phyloP scores from a whole-genome alignment of 306 rosid species.

The Hippophae tibetana region DNA sequence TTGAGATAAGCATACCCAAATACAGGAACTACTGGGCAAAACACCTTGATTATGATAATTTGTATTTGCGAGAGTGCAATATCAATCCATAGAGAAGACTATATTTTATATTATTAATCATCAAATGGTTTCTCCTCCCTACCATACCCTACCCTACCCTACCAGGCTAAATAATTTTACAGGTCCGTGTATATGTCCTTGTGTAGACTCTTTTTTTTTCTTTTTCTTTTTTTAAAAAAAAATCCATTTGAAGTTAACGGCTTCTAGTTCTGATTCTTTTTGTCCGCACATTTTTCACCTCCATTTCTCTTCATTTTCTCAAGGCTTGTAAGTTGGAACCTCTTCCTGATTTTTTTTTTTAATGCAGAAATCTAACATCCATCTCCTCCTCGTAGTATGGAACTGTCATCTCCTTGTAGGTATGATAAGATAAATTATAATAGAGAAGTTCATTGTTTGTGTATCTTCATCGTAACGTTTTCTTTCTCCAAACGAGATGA shows the following conservation, averaged over 20 bases:
- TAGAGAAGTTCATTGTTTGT: too few species aligned
- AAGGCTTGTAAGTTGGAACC: slow-evolving; percentile 15
- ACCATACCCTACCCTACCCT: slow-evolving; percentile 2
- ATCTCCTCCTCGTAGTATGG: background rate
- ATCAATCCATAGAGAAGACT: slow-evolving; percentile 55
- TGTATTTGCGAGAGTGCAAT: slow-evolving; percentile 79
- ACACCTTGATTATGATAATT: slow-evolving; percentile 52
- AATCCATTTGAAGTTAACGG: slow-evolving; percentile 14
- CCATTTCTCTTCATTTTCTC: background rate
- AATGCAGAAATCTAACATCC: slow-evolving; percentile 21
- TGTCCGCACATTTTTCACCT: slow-evolving; percentile 10
- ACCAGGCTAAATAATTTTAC: slow-evolving; percentile 22
- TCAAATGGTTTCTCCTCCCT: slow-evolving; percentile 19
- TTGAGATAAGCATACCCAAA: slow-evolving; percentile 86
- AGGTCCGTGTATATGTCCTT: slow-evolving; percentile 29
- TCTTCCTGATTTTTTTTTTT: slow-evolving; percentile 14
- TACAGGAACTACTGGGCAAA: slow-evolving; percentile 65
- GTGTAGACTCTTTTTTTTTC: slow-evolving; percentile 19
- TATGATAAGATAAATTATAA: too few species aligned
- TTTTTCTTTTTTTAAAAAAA: too few species aligned
- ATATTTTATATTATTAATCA: slow-evolving; percentile 6
- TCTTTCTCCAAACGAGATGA: too few species aligned
- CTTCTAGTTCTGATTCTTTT: slow-evolving; percentile 47
- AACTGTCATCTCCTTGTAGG: too few species aligned
- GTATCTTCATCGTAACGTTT: too few species aligned